Evolutionary conservation across 306 rosid species (phyloP).

Genomic region (Trichosanthes cucumerina): DNA sequence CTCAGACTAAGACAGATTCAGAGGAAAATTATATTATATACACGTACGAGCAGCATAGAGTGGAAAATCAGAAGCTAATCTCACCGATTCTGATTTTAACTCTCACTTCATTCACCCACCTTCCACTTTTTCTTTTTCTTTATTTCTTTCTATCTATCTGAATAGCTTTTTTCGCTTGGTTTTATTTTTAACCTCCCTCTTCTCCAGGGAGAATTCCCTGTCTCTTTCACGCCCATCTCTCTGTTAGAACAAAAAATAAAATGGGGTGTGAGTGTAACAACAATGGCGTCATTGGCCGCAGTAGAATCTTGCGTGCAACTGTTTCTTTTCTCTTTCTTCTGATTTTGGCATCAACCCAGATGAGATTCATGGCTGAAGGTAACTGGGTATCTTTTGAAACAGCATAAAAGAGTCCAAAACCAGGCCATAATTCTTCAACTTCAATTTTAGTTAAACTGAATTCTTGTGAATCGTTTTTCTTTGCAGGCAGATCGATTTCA

Average conservation of each 20-base stretch:
- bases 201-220: conserved; percentile 1
- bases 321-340: conserved; percentile 41
- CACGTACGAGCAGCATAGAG: neutral
- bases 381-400: conserved; percentile 12
- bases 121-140: neutral
- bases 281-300: conserved; percentile 16
- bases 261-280: conserved; percentile 25
- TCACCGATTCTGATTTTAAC: neutral
- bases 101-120: neutral
- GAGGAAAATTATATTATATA: neutral
- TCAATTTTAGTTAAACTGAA: neutral
- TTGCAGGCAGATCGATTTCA: conserved; percentile 41
- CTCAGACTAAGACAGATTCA: conserved; percentile 9
- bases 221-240: neutral
- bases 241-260: conserved; percentile 2
- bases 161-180: neutral
- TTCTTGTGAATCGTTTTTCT: neutral
- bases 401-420: neutral
- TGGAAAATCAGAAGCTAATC: neutral
- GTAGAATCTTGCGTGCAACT: conserved; percentile 19
- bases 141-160: neutral
- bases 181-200: conserved; percentile 8
- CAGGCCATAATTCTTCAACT: neutral
- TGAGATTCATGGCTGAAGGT: conserved; percentile 58
- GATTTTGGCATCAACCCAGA: conserved; percentile 42